A percentile compares a stretch with the other conserved stretches of the same genome.
phyloP scores from a whole-genome alignment of 78 protist species.

The Dictyostelium purpureum region DNA sequence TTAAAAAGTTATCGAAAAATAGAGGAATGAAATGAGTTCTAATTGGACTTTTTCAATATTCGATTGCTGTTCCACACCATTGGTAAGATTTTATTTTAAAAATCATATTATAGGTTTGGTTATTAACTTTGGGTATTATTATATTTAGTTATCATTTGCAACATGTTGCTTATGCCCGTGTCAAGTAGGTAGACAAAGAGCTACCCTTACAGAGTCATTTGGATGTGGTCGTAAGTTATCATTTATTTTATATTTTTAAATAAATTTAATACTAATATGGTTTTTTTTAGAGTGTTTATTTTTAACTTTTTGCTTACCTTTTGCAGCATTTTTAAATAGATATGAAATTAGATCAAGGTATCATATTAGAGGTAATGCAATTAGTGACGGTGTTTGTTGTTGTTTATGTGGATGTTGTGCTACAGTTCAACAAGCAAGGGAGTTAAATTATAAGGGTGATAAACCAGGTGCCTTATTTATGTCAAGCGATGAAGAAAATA shows the following conservation, averaged over 20 bases:
- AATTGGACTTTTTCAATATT: slow-evolving; percentile 38
- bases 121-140: no score
- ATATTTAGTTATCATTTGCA: background rate
- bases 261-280: no score
- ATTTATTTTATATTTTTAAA: background rate
- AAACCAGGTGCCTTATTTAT: slow-evolving; percentile 72
- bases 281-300: slow-evolving; percentile 12
- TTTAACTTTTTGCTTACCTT: slow-evolving; percentile 54
- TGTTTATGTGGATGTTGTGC: slow-evolving; percentile 66
- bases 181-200: slow-evolving; percentile 69
- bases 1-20: background rate
- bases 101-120: background rate
- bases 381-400: slow-evolving; percentile 62
- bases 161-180: slow-evolving; percentile 45
- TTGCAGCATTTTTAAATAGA: slow-evolving; percentile 50
- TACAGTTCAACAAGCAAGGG: slow-evolving; percentile 64
- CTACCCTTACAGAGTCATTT: background rate
- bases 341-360: slow-evolving; percentile 39
- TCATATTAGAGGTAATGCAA: slow-evolving; percentile 47
- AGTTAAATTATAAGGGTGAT: slow-evolving; percentile 62
- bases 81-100: background rate
- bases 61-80: slow-evolving; percentile 56
- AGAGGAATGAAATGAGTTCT: slow-evolving; percentile 23
- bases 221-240: slow-evolving; percentile 45
- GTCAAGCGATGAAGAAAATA: background rate